Percentiles rank a stretch among this genome's conserved stretches.
Evolutionary conservation across 129 eudicot genomes (phyloP).

Genomic region (Smallanthus sonchifolius): DNA sequence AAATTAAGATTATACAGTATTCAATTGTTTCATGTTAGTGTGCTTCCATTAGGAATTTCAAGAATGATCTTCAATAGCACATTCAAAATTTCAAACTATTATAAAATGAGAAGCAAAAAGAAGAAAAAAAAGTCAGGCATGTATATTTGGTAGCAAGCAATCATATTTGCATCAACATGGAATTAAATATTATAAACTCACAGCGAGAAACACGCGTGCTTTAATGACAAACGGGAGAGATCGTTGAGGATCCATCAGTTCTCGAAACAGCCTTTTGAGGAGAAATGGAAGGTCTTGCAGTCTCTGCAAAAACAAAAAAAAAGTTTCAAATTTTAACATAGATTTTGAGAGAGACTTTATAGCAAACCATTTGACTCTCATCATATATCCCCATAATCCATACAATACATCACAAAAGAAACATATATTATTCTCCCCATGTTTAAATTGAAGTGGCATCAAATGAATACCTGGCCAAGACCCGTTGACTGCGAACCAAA

Average conservation of each 20-base stretch:
- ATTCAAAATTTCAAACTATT: neutral
- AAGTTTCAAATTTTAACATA: neutral
- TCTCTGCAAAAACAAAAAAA: conserved; percentile 50
- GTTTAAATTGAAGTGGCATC: neutral
- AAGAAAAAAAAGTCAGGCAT: neutral
- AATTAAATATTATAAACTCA: conserved; percentile 41
- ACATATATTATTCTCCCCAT: neutral
- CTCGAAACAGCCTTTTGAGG: conserved; percentile 73
- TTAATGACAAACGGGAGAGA: conserved; percentile 78
- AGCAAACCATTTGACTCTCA: neutral
- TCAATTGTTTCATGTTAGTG: neutral
- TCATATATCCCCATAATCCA: neutral
- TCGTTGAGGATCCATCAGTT: conserved; percentile 84
- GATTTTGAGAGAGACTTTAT: neutral
- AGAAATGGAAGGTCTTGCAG: conserved; percentile 94
- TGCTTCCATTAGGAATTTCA: neutral
- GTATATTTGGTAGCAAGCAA: neutral
- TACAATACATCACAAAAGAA: neutral
- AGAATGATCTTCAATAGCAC: neutral
- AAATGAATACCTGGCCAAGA: conserved; percentile 58
- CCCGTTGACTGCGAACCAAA: conserved; percentile 66
- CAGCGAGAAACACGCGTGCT: conserved; percentile 95
- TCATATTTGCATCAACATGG: neutral
- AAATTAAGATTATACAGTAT: neutral
- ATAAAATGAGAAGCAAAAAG: neutral